phyloP scores from a whole-genome alignment of 1,284 basidiomycete species.

The Ustilago xerochloae region DNA sequence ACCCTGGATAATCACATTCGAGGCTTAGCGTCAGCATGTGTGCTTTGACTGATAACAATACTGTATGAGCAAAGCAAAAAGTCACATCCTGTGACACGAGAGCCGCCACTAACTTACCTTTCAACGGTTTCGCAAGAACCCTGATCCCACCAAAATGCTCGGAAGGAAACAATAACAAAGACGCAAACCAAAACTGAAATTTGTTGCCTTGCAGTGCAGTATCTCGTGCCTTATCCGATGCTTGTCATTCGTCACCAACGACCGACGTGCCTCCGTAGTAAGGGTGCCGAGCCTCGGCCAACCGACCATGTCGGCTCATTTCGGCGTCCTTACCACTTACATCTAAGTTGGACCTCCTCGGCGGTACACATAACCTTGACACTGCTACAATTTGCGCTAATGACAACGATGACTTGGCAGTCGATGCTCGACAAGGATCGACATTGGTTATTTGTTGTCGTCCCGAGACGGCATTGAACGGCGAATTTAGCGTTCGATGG shows the following conservation, averaged over 20 bases:
- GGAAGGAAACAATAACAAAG: not conserved
- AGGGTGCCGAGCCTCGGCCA: conserved; percentile 1
- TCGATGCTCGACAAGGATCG: not conserved
- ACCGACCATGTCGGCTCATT: not conserved
- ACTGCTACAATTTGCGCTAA: not conserved
- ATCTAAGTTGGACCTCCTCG: too few species aligned
- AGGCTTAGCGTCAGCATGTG: not conserved
- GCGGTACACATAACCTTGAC: too few species aligned
- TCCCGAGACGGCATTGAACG: not conserved
- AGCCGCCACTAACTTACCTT: not conserved
- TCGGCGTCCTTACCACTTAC: too few species aligned
- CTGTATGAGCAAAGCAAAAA: not conserved
- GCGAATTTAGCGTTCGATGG: not conserved
- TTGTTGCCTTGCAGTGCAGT: not conserved
- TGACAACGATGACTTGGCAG: not conserved
- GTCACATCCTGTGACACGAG: not conserved
- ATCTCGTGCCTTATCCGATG: not conserved
- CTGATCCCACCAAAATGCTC: not conserved
- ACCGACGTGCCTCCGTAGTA: not conserved
- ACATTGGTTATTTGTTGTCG: not conserved
- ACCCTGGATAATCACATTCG: conserved; percentile 6
- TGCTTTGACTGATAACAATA: not conserved
- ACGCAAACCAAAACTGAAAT: not conserved
- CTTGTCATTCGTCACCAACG: not conserved
- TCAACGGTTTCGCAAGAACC: too few species aligned